Evolutionary conservation across 1,284 basidiomycete genomes (phyloP).

Genomic region (Ustilago sp.): DNA sequence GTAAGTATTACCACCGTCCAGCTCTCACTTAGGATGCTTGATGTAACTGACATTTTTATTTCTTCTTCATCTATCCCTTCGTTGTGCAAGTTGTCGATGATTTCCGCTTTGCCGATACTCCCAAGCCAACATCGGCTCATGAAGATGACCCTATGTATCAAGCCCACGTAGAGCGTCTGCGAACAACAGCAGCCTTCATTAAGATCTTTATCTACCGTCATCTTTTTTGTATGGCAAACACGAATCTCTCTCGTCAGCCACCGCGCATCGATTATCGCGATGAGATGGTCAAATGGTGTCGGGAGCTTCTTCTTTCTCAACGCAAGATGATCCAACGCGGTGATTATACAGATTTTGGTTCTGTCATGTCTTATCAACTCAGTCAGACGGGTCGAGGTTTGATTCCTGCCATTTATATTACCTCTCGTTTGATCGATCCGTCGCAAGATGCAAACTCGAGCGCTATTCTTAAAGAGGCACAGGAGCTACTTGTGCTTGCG

Average conservation of each 20-base stretch:
- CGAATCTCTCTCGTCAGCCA: conserved; percentile 38
- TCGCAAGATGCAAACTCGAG: conserved; percentile 36
- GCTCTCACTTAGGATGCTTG: not conserved
- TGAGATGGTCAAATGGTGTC: conserved; percentile 54
- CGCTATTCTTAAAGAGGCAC: conserved; percentile 43
- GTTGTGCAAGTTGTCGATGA: conserved; percentile 26
- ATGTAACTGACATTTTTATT: not conserved
- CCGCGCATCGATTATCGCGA: conserved; percentile 49
- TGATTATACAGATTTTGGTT: conserved; percentile 50
- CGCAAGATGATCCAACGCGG: conserved; percentile 53
- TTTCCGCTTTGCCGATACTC: conserved; percentile 45
- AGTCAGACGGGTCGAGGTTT: conserved; percentile 47
- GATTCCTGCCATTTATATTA: conserved; percentile 54
- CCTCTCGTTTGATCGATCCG: conserved; percentile 45
- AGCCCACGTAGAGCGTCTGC: conserved; percentile 43
- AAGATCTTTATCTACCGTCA: conserved; percentile 52
- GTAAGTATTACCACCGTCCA: conserved; percentile 11
- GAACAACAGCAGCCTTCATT: conserved; percentile 50
- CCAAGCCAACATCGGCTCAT: conserved; percentile 39
- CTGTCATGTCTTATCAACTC: conserved; percentile 53
- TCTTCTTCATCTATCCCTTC: not conserved
- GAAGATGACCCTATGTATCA: conserved; percentile 50
- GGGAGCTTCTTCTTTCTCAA: conserved; percentile 48
- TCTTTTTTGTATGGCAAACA: conserved; percentile 41
- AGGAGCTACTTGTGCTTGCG: conserved; percentile 47